A percentile compares a stretch with the other conserved stretches of the same genome.
phyloP scores from a whole-genome alignment of 148 eudicot species.

The Chenopodium album region DNA sequence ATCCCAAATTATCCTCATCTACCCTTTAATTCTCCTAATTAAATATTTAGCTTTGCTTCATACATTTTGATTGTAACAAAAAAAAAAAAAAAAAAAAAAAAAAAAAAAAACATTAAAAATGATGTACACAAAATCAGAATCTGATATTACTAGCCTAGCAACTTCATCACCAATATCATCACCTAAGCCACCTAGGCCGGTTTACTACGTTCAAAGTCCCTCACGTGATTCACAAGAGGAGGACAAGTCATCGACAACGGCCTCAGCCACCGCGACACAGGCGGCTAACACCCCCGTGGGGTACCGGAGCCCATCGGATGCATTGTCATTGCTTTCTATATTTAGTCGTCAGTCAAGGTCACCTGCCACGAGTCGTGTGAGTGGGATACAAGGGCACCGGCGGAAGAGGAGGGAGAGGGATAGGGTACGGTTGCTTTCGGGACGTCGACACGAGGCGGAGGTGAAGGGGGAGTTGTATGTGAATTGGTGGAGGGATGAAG shows the following conservation, averaged over 20 bases:
- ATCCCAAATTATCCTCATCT: conserved; percentile 10
- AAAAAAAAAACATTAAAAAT: conserved; percentile 9
- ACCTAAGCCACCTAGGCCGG: conserved; percentile 28
- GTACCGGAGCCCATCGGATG: conserved; percentile 39
- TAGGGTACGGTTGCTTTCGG: conserved; percentile 13
- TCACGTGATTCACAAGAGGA: conserved; percentile 60
- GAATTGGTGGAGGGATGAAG: conserved; percentile 48
- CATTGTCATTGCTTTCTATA: conserved; percentile 36
- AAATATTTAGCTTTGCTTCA: neutral
- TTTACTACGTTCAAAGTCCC: conserved; percentile 55
- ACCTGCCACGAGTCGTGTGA: conserved; percentile 43
- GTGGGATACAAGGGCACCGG: conserved; percentile 35
- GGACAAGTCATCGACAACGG: conserved; percentile 38
- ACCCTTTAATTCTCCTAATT: neutral
- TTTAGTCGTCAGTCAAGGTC: conserved; percentile 29
- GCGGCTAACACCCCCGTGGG: conserved; percentile 26
- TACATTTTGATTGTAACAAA: neutral
- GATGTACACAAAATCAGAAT: conserved; percentile 34
- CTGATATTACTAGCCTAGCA: conserved; percentile 36
- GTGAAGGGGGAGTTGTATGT: conserved; percentile 23
- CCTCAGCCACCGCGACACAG: conserved; percentile 27
- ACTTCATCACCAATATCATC: conserved; percentile 35
- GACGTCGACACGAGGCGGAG: neutral
- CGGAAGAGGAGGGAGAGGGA: conserved; percentile 28
- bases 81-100: too few species aligned